Conservation (phyloP, 495 filamentous ascomycete species). For the Talaromyces wortmannii region DNA sequence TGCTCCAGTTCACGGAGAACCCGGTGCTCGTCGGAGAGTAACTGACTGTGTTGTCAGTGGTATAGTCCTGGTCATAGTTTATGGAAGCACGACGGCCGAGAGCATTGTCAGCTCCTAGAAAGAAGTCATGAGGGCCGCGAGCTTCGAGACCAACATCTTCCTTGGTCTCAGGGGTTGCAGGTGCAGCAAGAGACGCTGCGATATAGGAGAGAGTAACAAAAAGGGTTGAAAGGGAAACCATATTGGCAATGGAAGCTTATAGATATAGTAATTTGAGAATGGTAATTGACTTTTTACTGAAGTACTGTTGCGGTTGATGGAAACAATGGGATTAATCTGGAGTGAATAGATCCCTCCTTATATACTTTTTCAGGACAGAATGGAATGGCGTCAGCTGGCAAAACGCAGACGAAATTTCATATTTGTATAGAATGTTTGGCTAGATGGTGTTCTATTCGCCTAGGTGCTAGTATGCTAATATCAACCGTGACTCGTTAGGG, state of each 20-base stretch:
- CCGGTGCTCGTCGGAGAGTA: slow-evolving; percentile 52
- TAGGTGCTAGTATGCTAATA: no score
- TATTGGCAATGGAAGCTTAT: slow-evolving; percentile 10
- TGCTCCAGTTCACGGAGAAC: slow-evolving; percentile 49
- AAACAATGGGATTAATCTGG: no score
- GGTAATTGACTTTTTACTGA: no score
- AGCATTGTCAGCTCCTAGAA: slow-evolving; percentile 11
- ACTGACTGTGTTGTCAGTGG: slow-evolving; percentile 40
- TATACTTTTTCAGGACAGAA: no score
- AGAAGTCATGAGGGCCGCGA: not conserved
- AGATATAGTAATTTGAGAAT: no score
- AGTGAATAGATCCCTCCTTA: no score
- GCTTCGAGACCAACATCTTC: slow-evolving; percentile 2
- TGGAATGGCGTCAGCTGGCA: no score
- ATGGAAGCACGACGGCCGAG: slow-evolving; percentile 40
- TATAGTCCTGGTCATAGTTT: slow-evolving; percentile 54
- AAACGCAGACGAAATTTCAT: no score
- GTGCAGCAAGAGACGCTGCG: slow-evolving; percentile 33
- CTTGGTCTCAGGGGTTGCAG: slow-evolving; percentile 24
- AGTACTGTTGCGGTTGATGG: no score
- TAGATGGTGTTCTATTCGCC: no score
- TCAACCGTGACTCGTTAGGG: no score
- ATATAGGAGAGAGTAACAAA: slow-evolving; percentile 28
- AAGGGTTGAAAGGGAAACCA: slow-evolving; percentile 40
- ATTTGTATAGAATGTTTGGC: no score